Conservation (phyloP, 345 rosid genomes). For the Salix caprea region DNA sequence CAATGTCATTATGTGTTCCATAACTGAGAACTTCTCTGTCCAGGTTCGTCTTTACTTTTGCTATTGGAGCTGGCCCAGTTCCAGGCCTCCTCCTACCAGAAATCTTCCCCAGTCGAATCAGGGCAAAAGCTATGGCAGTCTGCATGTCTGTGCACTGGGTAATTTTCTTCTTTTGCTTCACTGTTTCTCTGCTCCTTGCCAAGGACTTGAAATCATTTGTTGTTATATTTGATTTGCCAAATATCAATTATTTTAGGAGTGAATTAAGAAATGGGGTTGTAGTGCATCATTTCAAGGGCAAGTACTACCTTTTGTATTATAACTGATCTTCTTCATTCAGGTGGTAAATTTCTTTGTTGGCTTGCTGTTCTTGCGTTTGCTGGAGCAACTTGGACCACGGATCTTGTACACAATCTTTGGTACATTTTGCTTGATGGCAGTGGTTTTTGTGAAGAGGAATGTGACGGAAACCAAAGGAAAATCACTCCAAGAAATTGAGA, state of each 20-base stretch:
- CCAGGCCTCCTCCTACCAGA: slow-evolving; percentile 95
- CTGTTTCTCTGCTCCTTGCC: not conserved
- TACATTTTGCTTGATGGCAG: slow-evolving; percentile 74
- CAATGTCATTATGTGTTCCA: not conserved
- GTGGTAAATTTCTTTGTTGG: slow-evolving; percentile 97
- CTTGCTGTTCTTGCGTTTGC: slow-evolving; percentile 74
- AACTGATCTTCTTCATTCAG: slow-evolving; percentile 24
- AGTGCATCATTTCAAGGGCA: not conserved
- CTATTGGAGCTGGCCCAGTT: slow-evolving; percentile 98
- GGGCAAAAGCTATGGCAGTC: slow-evolving; percentile 96
- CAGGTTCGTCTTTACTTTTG: slow-evolving; percentile 92
- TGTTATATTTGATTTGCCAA: too few relatives aligned
- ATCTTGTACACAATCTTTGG: slow-evolving; percentile 75
- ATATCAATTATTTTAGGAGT: not conserved
- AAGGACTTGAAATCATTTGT: too few relatives aligned
- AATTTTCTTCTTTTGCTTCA: slow-evolving; percentile 17
- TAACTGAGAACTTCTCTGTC: slow-evolving; percentile 15
- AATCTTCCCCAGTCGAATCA: slow-evolving; percentile 78
- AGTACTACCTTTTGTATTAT: not conserved
- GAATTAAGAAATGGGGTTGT: not conserved
- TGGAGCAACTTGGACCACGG: slow-evolving; percentile 75
- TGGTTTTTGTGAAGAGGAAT: slow-evolving; percentile 71
- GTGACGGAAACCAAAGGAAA: slow-evolving; percentile 95
- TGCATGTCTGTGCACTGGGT: slow-evolving; percentile 99
- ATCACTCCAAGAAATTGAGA: slow-evolving; percentile 96